Evolutionary conservation across 106 monocot species (phyloP).

Genomic region (Vanilla planifolia): DNA sequence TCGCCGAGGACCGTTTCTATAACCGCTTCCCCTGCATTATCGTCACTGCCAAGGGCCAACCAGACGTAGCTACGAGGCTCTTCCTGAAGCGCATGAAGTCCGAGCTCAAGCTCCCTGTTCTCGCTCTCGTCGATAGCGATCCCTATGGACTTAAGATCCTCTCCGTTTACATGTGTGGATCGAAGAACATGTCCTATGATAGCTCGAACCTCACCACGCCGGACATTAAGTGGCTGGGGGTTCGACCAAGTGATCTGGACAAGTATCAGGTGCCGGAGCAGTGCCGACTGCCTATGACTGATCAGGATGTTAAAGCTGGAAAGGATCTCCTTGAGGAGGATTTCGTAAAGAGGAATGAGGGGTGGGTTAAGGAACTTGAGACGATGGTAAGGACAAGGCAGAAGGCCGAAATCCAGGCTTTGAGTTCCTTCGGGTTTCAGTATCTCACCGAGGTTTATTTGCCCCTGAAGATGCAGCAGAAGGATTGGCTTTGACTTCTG

Average conservation of each 20-base stretch:
- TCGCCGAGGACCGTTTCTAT: conserved; percentile 96
- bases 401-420: conserved; percentile 98
- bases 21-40: conserved; percentile 97
- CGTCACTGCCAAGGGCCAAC: conserved; percentile 95
- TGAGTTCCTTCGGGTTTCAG: conserved; percentile 96
- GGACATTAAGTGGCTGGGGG: conserved; percentile 95
- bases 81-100: conserved; percentile 78
- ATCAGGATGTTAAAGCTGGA: conserved; percentile 97
- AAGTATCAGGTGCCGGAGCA: conserved; percentile 94
- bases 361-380: conserved; percentile 95
- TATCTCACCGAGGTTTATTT: conserved; percentile 94
- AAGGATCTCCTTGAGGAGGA: conserved; percentile 96
- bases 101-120: conserved; percentile 78
- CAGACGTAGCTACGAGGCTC: conserved; percentile 88
- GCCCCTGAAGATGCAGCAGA: conserved; percentile 88
- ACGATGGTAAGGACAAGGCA: conserved; percentile 82
- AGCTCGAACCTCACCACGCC: conserved; percentile 91
- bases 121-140: conserved; percentile 92
- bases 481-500: conserved; percentile 71
- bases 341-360: conserved; percentile 88
- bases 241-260: conserved; percentile 86
- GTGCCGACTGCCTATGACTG: conserved; percentile 91
- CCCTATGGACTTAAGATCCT: conserved; percentile 95
- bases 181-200: conserved; percentile 99
- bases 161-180: conserved; percentile 98